Evolutionary conservation across 495 filamentous ascomycete species (phyloP).

Genomic region (Neurospora sublineolata): DNA sequence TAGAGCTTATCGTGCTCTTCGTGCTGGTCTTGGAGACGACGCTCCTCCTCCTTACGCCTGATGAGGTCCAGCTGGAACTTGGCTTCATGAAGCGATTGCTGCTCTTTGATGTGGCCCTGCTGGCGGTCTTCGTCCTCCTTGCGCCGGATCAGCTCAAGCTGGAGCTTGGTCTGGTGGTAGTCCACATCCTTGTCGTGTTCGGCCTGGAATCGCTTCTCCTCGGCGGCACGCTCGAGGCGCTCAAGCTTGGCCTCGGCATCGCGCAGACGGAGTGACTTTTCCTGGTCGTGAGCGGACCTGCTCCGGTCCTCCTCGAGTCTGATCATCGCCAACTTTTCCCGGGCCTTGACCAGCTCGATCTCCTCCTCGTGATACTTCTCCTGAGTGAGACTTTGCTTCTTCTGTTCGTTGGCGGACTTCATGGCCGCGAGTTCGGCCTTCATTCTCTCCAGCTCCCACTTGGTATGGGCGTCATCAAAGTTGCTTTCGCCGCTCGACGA

Average conservation of each 20-base stretch:
- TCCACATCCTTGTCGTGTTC: constrained; percentile 9
- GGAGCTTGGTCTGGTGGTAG: constrained; percentile 3
- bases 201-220: not conserved
- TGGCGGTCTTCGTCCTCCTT: constrained; percentile 34
- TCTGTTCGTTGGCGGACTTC: constrained; percentile 5
- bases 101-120: constrained; percentile 14
- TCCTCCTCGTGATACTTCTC: constrained; percentile 4
- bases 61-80: constrained; percentile 14
- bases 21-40: constrained; percentile 25
- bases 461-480: constrained; percentile 15
- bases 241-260: not conserved
- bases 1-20: constrained; percentile 33
- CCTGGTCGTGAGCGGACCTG: constrained; percentile 10
- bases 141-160: constrained; percentile 22
- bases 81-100: constrained; percentile 19
- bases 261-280: constrained; percentile 5
- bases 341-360: constrained; percentile 6
- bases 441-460: constrained; percentile 13
- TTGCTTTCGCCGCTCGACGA: constrained; percentile 21
- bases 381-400: constrained; percentile 12
- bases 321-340: constrained; percentile 13
- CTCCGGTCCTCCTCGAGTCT: constrained; percentile 6
- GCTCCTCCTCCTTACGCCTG: constrained; percentile 26
- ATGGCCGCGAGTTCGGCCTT: constrained; percentile 13
- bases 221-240: not conserved